These are phyloP conservation scores for Alternaria solani DNA, from an alignment of 2,329 filamentous ascomycete species.

Conservation along the genomic window DNA sequence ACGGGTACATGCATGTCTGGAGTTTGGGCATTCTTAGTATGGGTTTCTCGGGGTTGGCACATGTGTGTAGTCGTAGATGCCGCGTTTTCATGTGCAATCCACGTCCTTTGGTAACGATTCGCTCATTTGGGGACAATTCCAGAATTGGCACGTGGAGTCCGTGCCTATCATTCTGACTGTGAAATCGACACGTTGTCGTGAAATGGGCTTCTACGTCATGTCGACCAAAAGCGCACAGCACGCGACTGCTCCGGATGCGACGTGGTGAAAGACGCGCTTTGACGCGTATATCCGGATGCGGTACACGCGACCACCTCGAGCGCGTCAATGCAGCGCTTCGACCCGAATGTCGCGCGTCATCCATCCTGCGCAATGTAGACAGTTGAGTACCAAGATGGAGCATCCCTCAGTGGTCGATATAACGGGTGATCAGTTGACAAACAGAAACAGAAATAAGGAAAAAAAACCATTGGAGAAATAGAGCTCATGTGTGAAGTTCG, in stretches of 20 bases:
- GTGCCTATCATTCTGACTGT: not conserved
- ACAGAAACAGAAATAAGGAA: too few relatives aligned
- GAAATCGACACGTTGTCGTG: not conserved
- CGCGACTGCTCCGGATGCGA: not conserved
- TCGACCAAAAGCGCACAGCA: not conserved
- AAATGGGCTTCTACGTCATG: not conserved
- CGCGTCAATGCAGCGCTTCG: not conserved
- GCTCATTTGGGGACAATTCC: not conserved
- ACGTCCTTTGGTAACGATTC: not conserved
- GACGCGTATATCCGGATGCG: not conserved
- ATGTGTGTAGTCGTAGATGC: constrained; percentile 18
- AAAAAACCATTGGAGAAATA: not conserved
- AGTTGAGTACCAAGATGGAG: not conserved
- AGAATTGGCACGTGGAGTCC: not conserved
- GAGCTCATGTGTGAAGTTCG: constrained; percentile 40
- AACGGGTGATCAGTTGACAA: not conserved
- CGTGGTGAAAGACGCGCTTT: not conserved
- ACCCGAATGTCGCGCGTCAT: not conserved
- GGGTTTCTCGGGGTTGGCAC: constrained; percentile 17
- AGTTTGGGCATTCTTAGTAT: not conserved
- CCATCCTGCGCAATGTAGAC: not conserved
- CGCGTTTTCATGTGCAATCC: constrained; percentile 9
- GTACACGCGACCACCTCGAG: not conserved
- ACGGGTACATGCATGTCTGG: constrained; percentile 17
- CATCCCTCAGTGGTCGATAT: too few relatives aligned